Percentiles rank a stretch among this genome's conserved stretches.
These are phyloP conservation scores for Fagus sylvatica DNA, from an alignment of 306 rosid genomes.

Conservation along the genomic window DNA sequence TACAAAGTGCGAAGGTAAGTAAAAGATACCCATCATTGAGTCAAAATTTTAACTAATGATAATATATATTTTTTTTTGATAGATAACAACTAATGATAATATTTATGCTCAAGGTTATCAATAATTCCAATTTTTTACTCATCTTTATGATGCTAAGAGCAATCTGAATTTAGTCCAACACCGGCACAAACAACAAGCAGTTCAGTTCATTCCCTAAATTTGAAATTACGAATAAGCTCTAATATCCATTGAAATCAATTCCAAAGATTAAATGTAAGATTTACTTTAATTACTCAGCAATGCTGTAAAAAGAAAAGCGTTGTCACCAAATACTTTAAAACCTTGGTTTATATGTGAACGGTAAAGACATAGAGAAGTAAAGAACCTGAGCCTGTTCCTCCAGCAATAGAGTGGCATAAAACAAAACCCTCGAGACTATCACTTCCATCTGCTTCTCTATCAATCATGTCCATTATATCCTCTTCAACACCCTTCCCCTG, in stretches of 20 bases:
- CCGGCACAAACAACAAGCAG: neutral
- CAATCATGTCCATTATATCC: slow-evolving; percentile 99
- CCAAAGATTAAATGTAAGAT: neutral
- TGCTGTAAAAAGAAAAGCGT: neutral
- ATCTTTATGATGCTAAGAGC: neutral
- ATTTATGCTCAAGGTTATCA: slow-evolving; percentile 2
- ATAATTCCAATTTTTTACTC: neutral
- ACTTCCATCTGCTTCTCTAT: slow-evolving; percentile 99
- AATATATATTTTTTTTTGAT: too few species aligned
- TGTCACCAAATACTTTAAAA: neutral
- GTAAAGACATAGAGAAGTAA: slow-evolving; percentile 12
- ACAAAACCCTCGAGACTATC: slow-evolving; percentile 99
- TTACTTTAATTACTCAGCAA: slow-evolving; percentile 4
- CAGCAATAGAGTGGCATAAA: slow-evolving; percentile 96
- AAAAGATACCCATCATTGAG: slow-evolving; percentile 2
- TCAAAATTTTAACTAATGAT: neutral
- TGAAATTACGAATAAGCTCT: slow-evolving; percentile 1
- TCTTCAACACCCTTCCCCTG: slow-evolving; percentile 99
- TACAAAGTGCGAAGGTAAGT: slow-evolving; percentile 7
- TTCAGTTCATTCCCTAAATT: neutral
- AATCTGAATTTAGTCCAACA: neutral
- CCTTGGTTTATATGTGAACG: neutral
- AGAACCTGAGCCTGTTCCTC: slow-evolving; percentile 99
- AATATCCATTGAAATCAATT: neutral
- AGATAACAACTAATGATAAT: neutral